Percentiles rank a stretch among this genome's conserved stretches.
Evolutionary conservation across 345 rosid genomes (phyloP).

Genomic region (Cardiospermum halicacabum): DNA sequence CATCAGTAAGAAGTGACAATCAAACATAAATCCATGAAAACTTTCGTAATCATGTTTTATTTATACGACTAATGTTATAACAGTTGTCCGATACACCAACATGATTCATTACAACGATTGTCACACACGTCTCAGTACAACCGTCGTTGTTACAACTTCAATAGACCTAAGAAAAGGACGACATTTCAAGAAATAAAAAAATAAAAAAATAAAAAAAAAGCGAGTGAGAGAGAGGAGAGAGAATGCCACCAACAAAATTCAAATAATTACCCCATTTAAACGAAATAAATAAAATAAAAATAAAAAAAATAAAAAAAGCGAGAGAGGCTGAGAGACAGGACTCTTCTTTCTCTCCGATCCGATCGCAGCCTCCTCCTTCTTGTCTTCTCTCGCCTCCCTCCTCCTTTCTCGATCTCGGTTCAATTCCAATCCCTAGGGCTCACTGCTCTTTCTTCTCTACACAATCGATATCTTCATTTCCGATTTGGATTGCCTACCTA

Average conservation of each 20-base stretch:
- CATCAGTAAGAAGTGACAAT: too few species aligned
- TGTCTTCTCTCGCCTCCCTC: background rate
- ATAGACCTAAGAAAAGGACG: too few species aligned
- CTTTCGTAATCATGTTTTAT: too few species aligned
- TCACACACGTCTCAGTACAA: too few species aligned
- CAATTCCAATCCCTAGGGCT: slow-evolving; percentile 5
- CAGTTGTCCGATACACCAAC: too few species aligned
- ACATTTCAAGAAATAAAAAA: background rate
- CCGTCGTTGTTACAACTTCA: too few species aligned
- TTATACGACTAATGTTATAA: too few species aligned
- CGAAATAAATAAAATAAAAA: background rate
- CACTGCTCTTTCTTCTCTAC: background rate
- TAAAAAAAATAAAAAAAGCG: background rate
- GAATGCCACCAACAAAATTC: background rate
- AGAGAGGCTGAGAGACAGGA: background rate
- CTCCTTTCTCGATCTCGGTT: background rate
- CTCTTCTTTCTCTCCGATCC: slow-evolving; percentile 12
- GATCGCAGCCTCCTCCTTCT: slow-evolving; percentile 14
- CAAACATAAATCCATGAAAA: too few species aligned
- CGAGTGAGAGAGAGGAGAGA: background rate
- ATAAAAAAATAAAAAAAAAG: background rate
- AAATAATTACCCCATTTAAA: background rate
- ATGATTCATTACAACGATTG: too few species aligned
- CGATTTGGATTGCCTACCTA: background rate
- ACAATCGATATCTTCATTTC: background rate